These are phyloP conservation scores for Coniochaeta sp. DNA, from an alignment of 2,329 filamentous ascomycete species.

Conservation along the genomic window DNA sequence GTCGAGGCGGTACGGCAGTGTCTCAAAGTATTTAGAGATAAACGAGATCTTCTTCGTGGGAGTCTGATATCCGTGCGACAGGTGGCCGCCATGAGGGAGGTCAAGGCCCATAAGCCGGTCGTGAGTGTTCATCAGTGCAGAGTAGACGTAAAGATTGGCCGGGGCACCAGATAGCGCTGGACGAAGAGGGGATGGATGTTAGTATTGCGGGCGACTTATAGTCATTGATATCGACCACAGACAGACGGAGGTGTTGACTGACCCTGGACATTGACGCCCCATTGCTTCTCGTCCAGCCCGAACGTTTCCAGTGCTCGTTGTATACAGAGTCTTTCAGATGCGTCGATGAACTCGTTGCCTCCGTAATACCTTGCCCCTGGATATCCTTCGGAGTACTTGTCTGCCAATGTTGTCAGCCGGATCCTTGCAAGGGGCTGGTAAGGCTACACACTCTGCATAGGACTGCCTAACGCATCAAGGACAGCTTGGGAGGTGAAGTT, in stretches of 20 bases:
- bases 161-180: slow-evolving; percentile 70
- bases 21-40: slow-evolving; percentile 98
- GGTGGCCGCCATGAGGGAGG: slow-evolving; percentile 89
- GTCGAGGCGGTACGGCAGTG: slow-evolving; percentile 86
- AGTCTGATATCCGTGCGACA: slow-evolving; percentile 96
- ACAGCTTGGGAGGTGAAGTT: slow-evolving; percentile 94
- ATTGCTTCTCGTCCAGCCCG: slow-evolving; percentile 73
- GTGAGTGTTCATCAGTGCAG: slow-evolving; percentile 84
- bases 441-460: slow-evolving; percentile 76
- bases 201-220: neutral
- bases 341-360: slow-evolving; percentile 92
- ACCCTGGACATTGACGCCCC: slow-evolving; percentile 96
- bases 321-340: slow-evolving; percentile 84
- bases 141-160: slow-evolving; percentile 88
- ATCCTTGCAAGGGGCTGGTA: neutral
- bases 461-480: slow-evolving; percentile 82
- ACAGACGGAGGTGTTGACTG: slow-evolving; percentile 21
- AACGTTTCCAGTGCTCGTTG: slow-evolving; percentile 84
- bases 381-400: slow-evolving; percentile 98
- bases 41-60: slow-evolving; percentile 94
- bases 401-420: slow-evolving; percentile 36
- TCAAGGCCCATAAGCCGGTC: slow-evolving; percentile 96
- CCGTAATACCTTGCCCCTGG: slow-evolving; percentile 95
- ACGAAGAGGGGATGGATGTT: neutral
- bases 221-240: slow-evolving; percentile 6